Percentiles rank a stretch among this genome's conserved stretches.
Evolutionary conservation across 2,329 filamentous ascomycete genomes (phyloP).

Genomic region (Colletotrichum sp.): DNA sequence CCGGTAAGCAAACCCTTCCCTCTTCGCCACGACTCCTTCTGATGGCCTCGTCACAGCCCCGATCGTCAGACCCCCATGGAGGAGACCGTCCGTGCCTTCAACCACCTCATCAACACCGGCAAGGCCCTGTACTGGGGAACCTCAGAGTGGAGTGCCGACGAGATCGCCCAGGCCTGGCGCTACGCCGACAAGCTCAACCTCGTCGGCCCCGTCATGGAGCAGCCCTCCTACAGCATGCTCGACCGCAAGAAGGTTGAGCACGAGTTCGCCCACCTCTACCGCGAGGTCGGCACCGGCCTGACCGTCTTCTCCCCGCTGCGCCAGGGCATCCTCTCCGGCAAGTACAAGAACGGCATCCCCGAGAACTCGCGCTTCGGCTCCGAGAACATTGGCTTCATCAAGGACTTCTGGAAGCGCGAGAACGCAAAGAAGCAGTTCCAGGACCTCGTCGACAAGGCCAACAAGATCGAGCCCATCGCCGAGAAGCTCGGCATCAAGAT

Average conservation of each 20-base stretch:
- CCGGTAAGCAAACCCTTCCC: conserved; percentile 36
- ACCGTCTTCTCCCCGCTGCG: conserved; percentile 67
- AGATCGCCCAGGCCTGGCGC: conserved; percentile 68
- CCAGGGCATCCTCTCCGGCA: conserved; percentile 66
- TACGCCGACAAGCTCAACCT: conserved; percentile 65
- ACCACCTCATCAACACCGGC: conserved; percentile 70
- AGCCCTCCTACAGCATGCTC: conserved; percentile 71
- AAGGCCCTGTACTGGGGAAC: conserved; percentile 77
- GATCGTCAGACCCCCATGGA: conserved; percentile 73
- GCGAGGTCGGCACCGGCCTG: conserved; percentile 63
- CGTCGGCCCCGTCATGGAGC: conserved; percentile 69
- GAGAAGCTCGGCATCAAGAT: conserved; percentile 65
- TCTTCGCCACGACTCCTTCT: background rate
- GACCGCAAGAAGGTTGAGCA: conserved; percentile 66
- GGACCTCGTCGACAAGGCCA: conserved; percentile 62
- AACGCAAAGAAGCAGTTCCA: conserved; percentile 60
- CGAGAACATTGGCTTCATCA: conserved; percentile 60
- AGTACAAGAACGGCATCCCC: conserved; percentile 70
- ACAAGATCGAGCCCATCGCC: conserved; percentile 65
- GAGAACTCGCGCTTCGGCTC: conserved; percentile 62
- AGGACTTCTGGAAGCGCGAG: conserved; percentile 52
- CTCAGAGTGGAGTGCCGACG: conserved; percentile 69
- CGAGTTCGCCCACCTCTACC: conserved; percentile 66
- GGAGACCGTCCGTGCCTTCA: conserved; percentile 74
- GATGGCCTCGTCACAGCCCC: conserved; percentile 35